A percentile compares a stretch with the other conserved stretches of the same genome.
Evolutionary conservation across 73 alveolate species (phyloP).

Genomic region (Tetrahymena borealis): DNA sequence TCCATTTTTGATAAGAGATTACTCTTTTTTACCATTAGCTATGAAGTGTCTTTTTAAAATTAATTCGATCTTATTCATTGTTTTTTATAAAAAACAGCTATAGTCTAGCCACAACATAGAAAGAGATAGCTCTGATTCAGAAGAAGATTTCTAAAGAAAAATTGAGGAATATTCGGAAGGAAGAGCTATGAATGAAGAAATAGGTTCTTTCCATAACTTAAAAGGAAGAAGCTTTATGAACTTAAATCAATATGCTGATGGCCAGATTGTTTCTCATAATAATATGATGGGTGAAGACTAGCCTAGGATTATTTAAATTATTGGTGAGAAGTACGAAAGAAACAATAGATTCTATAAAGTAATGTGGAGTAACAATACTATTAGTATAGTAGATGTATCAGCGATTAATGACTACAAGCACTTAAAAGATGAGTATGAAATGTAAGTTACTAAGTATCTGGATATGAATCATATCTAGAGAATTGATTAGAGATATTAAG

Average conservation of each 20-base stretch:
- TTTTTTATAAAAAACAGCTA: too few relatives aligned
- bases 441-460: background rate
- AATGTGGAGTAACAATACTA: background rate
- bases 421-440: background rate
- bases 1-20: too few relatives aligned
- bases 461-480: background rate
- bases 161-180: background rate
- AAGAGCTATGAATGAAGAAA: background rate
- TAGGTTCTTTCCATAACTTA: background rate
- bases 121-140: too few relatives aligned
- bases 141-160: background rate
- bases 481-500: background rate
- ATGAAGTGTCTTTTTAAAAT: too few relatives aligned
- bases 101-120: too few relatives aligned
- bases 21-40: too few relatives aligned
- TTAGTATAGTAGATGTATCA: background rate
- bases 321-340: background rate
- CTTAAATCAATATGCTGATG: background rate
- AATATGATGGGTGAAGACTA: background rate
- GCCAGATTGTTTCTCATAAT: background rate
- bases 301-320: background rate
- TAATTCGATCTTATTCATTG: too few relatives aligned
- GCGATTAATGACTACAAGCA: background rate
- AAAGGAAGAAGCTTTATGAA: background rate
- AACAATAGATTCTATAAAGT: background rate